These are phyloP conservation scores for Fusarium sp. DNA, from an alignment of 2,329 filamentous ascomycete species.

Conservation along the genomic window DNA sequence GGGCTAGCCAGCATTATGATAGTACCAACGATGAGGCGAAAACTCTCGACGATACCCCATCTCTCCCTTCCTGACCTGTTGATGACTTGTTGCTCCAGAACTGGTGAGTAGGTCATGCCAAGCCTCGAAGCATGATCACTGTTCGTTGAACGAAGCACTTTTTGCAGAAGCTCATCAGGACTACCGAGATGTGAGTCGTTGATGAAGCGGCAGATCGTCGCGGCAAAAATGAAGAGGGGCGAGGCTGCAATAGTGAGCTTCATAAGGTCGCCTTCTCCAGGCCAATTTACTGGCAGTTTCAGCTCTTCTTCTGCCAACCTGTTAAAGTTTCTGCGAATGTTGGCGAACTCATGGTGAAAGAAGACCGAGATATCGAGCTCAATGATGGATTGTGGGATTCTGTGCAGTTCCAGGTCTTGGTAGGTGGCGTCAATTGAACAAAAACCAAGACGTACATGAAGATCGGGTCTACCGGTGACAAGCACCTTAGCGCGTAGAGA, in stretches of 20 bases:
- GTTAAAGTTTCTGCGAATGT: neutral
- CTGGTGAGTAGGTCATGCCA: too few species aligned
- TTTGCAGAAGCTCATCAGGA: neutral
- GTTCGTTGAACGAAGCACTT: slow-evolving; percentile 32
- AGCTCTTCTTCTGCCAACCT: neutral
- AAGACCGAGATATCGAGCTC: neutral
- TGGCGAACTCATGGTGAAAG: neutral
- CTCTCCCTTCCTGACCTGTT: too few species aligned
- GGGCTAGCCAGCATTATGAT: too few species aligned
- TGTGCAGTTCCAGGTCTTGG: neutral
- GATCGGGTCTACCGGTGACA: neutral
- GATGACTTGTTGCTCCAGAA: too few species aligned
- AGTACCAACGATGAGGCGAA: too few species aligned
- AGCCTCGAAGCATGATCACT: neutral
- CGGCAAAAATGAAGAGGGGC: neutral
- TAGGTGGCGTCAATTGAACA: neutral
- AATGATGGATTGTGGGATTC: neutral
- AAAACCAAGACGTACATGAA: neutral
- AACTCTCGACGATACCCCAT: too few species aligned
- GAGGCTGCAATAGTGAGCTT: neutral
- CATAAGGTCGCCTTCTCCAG: neutral
- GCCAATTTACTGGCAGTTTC: neutral
- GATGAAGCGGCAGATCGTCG: neutral
- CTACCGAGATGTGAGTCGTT: neutral
- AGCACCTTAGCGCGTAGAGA: neutral